Conservation (phyloP, 78 protist genomes). For the Goniomonas avonlea region DNA sequence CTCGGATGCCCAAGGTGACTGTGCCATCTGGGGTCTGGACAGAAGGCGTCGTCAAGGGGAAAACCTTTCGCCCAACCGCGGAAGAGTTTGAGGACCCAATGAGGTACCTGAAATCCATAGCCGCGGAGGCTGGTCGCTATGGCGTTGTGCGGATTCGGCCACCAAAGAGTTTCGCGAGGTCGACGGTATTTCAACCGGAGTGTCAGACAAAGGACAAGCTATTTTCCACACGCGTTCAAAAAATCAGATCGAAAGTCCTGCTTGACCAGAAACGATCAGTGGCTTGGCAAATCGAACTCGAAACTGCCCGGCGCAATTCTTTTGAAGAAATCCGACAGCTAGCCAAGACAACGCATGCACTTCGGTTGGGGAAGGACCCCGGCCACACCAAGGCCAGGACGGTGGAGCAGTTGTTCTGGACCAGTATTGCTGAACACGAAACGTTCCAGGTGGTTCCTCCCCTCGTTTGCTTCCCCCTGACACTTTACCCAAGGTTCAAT, state of each 20-base stretch:
- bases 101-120: not conserved
- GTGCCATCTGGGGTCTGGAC: too few species aligned
- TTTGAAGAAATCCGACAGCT: not conserved
- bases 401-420: not conserved
- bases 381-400: not conserved
- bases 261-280: too few species aligned
- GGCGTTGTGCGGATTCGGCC: not conserved
- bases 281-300: too few species aligned
- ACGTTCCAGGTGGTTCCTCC: not conserved
- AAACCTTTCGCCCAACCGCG: not conserved
- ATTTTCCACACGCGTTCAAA: too few species aligned
- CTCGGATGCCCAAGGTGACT: too few species aligned
- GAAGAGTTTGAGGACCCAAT: conserved; percentile 3
- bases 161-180: not conserved
- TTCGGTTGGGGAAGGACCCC: not conserved
- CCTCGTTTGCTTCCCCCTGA: not conserved
- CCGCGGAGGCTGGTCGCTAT: not conserved
- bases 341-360: not conserved
- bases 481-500: not conserved
- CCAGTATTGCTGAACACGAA: not conserved
- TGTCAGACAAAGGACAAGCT: too few species aligned
- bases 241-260: too few species aligned
- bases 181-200: too few species aligned
- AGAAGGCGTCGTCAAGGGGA: not conserved
- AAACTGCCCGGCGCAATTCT: not conserved